Evolutionary conservation across 768 basidiomycete species (phyloP).

Genomic region (Lactarius psammicola): DNA sequence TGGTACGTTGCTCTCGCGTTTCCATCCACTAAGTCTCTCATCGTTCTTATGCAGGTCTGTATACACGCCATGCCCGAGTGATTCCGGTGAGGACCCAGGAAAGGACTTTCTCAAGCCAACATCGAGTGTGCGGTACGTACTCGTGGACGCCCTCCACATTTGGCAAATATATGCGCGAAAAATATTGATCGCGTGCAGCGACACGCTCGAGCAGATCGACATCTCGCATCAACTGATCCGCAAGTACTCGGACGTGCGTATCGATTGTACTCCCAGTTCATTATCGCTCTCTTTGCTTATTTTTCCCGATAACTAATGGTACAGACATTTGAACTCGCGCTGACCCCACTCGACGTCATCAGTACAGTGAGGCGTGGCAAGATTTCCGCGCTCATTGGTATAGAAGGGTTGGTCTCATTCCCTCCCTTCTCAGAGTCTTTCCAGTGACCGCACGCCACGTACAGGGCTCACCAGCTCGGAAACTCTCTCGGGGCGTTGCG

Average conservation of each 20-base stretch:
- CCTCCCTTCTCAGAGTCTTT: conserved; percentile 66
- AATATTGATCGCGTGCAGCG: conserved; percentile 41
- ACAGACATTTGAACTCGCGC: conserved; percentile 67
- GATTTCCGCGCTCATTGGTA: conserved; percentile 56
- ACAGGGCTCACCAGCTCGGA: conserved; percentile 88
- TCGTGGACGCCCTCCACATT: not conserved
- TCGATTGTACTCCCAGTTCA: not conserved
- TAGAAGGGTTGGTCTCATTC: not conserved
- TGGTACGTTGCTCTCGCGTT: conserved; percentile 50
- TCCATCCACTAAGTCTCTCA: not conserved
- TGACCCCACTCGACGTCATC: conserved; percentile 53
- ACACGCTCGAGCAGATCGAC: conserved; percentile 95
- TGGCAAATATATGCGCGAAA: not conserved
- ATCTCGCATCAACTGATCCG: conserved; percentile 73
- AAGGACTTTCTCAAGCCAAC: conserved; percentile 57
- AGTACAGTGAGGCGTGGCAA: conserved; percentile 64
- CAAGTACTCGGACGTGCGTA: conserved; percentile 68
- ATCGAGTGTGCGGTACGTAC: conserved; percentile 52
- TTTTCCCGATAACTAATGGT: not conserved
- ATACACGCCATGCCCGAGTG: conserved; percentile 58
- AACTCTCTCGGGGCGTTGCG: conserved; percentile 85
- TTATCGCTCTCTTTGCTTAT: not conserved
- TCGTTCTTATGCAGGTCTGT: conserved; percentile 53
- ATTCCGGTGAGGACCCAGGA: conserved; percentile 56
- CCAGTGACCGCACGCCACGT: conserved; percentile 53